Evolutionary conservation across 192 early-diverging fungal species (phyloP), one percentile per base, ranked within the genome.

Genomic region (Coemansia sp.): DNA sequence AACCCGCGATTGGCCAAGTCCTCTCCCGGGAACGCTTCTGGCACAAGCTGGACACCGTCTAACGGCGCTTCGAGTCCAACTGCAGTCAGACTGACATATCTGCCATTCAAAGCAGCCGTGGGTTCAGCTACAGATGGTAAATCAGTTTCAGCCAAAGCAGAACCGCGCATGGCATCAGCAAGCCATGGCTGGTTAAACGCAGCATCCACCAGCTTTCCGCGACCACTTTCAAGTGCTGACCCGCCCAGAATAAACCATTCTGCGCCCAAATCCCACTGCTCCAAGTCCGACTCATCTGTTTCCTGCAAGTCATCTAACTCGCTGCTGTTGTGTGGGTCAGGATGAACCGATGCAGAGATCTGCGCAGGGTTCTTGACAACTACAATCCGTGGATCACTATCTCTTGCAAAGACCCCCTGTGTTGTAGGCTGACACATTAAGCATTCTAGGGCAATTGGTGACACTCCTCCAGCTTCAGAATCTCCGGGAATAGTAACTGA

Each of bases 221-320:
- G 62, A 27, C 43, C 53, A 7, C 27, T 62, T 17, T 62, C 72
- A 0, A 68, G 65, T 7, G 65, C 67, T 2, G 61, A 52, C n/a
- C 56, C 58, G n/a, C 69, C 78, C 15, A 81, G 43, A 48, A 81
- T 81, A 61, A 81, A 75, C 78, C 78, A 81, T 27, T 81, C 78
- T 3, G 66, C 78, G 50, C 73, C 73, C 29, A 81, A 19, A 10
- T 75, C 69, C 78, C 73, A 75, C 45, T 66, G 56, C 4, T 65
- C 68, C 12, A 19, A 19, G 35, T 22, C 60, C 7, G 35, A 51
- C 22, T 65, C 65, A 12, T 51, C 58, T 2, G 38, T 39, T 17
- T 23, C 32, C 19, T 37, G 32, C 1, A 32, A 2, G 15, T 6
- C 19, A 48, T 19, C 64, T 25, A 3, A 32, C n/a, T 52, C 21